Base-by-base conservation (phyloP, 2,329 filamentous ascomycete species). In the Colletotrichum gloeosporioides region DNA sequence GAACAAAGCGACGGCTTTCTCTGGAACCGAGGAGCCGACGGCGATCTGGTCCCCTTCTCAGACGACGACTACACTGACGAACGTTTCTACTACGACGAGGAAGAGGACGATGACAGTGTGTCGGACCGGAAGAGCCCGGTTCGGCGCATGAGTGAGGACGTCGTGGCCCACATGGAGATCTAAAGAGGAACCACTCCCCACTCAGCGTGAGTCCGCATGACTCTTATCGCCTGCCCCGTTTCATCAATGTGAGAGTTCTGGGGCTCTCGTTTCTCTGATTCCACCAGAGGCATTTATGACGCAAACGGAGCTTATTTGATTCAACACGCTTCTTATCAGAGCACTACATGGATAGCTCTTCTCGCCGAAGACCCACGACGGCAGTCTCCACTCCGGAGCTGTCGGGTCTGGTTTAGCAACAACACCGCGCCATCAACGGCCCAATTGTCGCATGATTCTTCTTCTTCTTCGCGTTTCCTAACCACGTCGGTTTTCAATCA, bases 81-180 rank as follows among this genome's bases (percentile, higher is more conserved):
- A 29, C 84, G 86, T 39, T 84, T 86, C 27, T 86, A 88, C 32
- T 86, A 88, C 59, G 84, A 88, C n/a, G 84, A 86, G 8, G 85
- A 85, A 16, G 82, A 87, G 13, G 86, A 88, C 63, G 84, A 84
- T 18, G 86, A 86, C 25, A 85, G 86, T 61, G 85, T 84, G 12
- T 83, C 83, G 70, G 81, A 81, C 44, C 82, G 79, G 59, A 85
- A 84, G 73, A 85, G 85, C 59, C 85, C 86, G 9, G 86, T 91
- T 61, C 87, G 91, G 55, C 88, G 89, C 34, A 88, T 92, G 82
- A 93, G 91, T 78, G 92, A 93, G 82, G 92, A 93, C 77, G 88
- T 93, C 63, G 91, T 90, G 34, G 88, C 88, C 6, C 86, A 88
- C 25, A 93, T 93, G 91, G 92, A 93, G 80, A 89, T 93, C 79